Evolutionary conservation across 2,329 filamentous ascomycete species (phyloP).

Genomic region (Cercospora sojina): DNA sequence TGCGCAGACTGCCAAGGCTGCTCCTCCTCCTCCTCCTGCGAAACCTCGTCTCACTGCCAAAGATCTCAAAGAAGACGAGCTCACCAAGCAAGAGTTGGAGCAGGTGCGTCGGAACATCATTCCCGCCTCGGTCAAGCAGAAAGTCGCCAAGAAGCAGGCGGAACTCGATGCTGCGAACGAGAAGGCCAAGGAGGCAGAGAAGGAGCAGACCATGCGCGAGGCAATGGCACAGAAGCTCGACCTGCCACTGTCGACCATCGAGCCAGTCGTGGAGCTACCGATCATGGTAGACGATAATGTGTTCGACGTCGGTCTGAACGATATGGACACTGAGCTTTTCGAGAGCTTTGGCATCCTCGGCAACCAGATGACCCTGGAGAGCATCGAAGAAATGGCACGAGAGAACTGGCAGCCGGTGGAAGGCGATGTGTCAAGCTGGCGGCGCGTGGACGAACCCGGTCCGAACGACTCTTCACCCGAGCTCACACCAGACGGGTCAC

Average conservation of each 20-base stretch:
- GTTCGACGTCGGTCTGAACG: conserved; percentile 13
- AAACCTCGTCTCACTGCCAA: conserved; percentile 21
- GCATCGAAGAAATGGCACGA: conserved; percentile 9
- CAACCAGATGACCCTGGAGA: conserved; percentile 12
- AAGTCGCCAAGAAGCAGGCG: conserved; percentile 25
- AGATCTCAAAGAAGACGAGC: conserved; percentile 21
- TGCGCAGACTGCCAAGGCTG: conserved; percentile 20
- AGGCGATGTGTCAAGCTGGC: conserved; percentile 12
- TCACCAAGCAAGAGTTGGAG: conserved; percentile 18
- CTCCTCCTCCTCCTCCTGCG: not conserved
- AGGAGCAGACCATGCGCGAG: conserved; percentile 35
- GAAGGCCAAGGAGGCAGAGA: conserved; percentile 23
- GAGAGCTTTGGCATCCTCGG: conserved; percentile 5
- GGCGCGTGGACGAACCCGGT: not conserved
- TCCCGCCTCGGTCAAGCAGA: conserved; percentile 17
- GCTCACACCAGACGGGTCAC: conserved; percentile 35
- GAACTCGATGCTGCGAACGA: conserved; percentile 21
- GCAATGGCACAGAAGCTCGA: conserved; percentile 33
- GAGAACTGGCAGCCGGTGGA: not conserved
- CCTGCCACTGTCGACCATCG: conserved; percentile 10
- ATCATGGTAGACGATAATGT: conserved; percentile 13
- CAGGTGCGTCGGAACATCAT: conserved; percentile 18
- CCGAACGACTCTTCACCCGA: conserved; percentile 24
- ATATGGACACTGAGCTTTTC: not conserved
- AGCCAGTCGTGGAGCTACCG: conserved; percentile 1